Evolutionary conservation across 108 stramenopile genomes (phyloP), one percentile per base, ranked within the genome.

Genomic region (Nannochloropsis gaditana): DNA sequence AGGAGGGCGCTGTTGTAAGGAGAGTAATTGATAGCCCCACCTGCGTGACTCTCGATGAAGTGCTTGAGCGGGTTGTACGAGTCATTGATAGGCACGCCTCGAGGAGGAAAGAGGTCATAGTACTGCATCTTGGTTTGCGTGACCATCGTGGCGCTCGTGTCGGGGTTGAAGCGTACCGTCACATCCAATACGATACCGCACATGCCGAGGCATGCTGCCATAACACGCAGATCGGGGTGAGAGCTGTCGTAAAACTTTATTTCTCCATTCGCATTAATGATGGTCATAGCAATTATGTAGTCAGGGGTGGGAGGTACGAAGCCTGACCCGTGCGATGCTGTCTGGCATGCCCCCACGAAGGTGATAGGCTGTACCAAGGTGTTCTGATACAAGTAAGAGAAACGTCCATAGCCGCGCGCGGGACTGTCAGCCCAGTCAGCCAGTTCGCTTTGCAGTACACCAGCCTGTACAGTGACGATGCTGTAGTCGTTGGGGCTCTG

Each of bases 211-310:
- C 59, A 73, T 73, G 59, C 59, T 73, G 59, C 59, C 59, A 73
- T 73, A 15, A 73, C 59, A 15, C n/a, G 15, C 59, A 73, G n/a
- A n/a, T 73, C 59, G n/a, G 59, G 59, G 8, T 73, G 59, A n/a
- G 59, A 73, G 19, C n/a, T 15, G 59, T 73, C 59, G 8, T n/a
- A 73, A n/a, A n/a, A 73, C 59, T 73, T 73, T 15, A 73, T 6
- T n/a, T 73, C 59, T n/a, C 59, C 59, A 73, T 73, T 73, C 59
- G 19, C 59, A n/a, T 73, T n/a, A 73, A 73, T n/a, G n/a, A 73
- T 73, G 19, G 59, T 73, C 59, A 73, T 73, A n/a, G 59, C 59
- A 4, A 73, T 73, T 15, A 73, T 73, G 6, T 73, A 73, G 59
- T 73, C 59, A 6, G 59, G 59, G 59, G 59, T 73, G n/a, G 59